Conservation (phyloP, 192 early-diverging fungal genomes). For the Spizellomyces punctatus region DNA sequence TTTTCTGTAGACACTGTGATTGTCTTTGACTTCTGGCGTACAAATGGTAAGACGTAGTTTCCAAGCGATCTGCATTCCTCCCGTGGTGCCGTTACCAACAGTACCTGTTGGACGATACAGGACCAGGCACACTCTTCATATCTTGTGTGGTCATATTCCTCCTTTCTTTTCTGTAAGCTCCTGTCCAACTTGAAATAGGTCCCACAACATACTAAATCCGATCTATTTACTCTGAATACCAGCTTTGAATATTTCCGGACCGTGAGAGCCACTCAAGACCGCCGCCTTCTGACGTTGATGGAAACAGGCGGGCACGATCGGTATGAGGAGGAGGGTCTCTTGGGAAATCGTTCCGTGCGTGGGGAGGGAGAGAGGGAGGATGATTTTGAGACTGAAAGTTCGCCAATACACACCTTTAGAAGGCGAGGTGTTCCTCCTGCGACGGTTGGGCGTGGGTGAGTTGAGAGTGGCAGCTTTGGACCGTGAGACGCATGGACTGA, state of each 20-base stretch:
- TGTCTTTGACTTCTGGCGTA: slow-evolving; percentile 6
- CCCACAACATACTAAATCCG: background rate
- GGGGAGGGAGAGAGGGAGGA: background rate
- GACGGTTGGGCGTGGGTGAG: too few species aligned
- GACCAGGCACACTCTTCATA: background rate
- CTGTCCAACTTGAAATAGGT: background rate
- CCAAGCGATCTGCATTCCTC: background rate
- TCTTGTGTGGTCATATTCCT: background rate
- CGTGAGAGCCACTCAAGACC: background rate
- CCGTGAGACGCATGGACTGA: background rate
- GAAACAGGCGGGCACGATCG: background rate
- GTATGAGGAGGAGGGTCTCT: background rate
- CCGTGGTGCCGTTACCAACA: background rate
- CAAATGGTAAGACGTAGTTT: background rate
- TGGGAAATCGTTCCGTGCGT: background rate
- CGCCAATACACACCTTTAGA: background rate
- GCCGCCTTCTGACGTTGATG: background rate
- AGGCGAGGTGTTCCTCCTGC: background rate
- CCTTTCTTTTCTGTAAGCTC: background rate
- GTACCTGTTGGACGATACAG: background rate
- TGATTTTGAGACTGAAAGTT: background rate
- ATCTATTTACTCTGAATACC: background rate
- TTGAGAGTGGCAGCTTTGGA: too few species aligned
- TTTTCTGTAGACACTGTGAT: background rate
- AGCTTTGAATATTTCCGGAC: slow-evolving; percentile 14